Base-by-base conservation (phyloP, 768 basidiomycete genomes). In the Xerocomellus intermedius region DNA sequence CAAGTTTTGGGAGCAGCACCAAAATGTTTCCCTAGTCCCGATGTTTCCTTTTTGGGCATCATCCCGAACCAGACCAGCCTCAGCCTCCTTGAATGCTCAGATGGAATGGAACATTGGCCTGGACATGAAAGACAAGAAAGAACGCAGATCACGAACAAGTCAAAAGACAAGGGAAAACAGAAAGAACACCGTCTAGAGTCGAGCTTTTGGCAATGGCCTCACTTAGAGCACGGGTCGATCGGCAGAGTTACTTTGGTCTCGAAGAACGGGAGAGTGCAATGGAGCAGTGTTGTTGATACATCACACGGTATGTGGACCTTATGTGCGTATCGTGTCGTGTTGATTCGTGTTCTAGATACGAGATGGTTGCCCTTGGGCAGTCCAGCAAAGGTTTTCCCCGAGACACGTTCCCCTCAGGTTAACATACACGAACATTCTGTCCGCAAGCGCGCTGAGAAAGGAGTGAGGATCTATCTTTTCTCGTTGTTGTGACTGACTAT, bases 51-150 rank as follows among this genome's bases (percentile, higher is more conserved):
- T 67, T 56, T 42, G 1, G 55, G 66, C 2, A 37, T n/a, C n/a
- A n/a, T n/a, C n/a, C n/a, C n/a, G n/a, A n/a, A n/a, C n/a, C n/a
- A n/a, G n/a, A n/a, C n/a, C n/a, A n/a, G n/a, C n/a, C n/a, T n/a
- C n/a, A n/a, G n/a, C n/a, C n/a, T n/a, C n/a, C n/a, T n/a, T 13
- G 55, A 52, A 41, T 47, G 44, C 43, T 72, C 74, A 72, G 77
- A 84, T 88, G 85, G 84, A 83, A 89, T 90, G 87, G 84, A 85
- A 70, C 77, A 75, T 70, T 89, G 87, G 87, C 87, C 86, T 37
- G 71, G 76, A 65, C 77, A 81, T 76, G 71, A 77, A 63, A 74
- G 74, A 69, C 61, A 51, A 39, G 64, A 67, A 55, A 59, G 36
- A 39, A 39, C 56, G 55, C 57, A 52, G 35, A 42, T 37, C 39